Base-by-base conservation (phyloP, 257 asterid species). In the Fraxinus americana region DNA sequence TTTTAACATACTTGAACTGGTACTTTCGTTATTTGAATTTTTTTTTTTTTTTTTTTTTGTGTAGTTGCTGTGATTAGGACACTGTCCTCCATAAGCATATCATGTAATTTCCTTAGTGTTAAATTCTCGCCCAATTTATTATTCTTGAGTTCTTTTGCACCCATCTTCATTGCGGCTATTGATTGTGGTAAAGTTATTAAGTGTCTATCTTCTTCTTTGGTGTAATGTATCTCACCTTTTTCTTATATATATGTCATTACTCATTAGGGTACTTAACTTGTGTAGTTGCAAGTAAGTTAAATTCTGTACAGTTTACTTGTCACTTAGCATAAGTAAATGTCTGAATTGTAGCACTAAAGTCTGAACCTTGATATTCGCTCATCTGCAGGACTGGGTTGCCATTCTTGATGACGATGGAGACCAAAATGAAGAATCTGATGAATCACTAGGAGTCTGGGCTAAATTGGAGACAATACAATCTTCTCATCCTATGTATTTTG, bases 401-500 rank as follows among this genome's bases (percentile, higher is more conserved):
- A 86, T 92, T 84, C 86, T 91, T 85, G 98, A 88, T 71, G 86
- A 77, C 32, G 97, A 90, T 71, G 97, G 90, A 52, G 94, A 90
- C 81, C 81, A 81, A 79, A 91, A 86, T 71, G 93, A 87, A 65
- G 97, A 89, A 73, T 92, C 88, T 77, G 96, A 93, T 87, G 97
- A 78, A 70, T 93, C 97, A 21, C 77, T 89, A 19, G 97, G 97
- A 54, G 98, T 92, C 80, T 95, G 97, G 97, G 97, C 97, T 79
- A 92, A 93, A 79, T 86, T 95, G 88, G 97, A 91, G 78, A 95
- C 99, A 1, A 91, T 90, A 97, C 91, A 93, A 67, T 86, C 97
- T 85, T 90, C 96, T 83, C 99, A 95, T 89, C 99, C 97, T 35
- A 93, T 93, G 90, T 86, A 91, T 84, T 95, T 95, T 73, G 96